Base-by-base conservation (phyloP, 2,329 filamentous ascomycete genomes). In the Aspergillus pseudotamarii region DNA sequence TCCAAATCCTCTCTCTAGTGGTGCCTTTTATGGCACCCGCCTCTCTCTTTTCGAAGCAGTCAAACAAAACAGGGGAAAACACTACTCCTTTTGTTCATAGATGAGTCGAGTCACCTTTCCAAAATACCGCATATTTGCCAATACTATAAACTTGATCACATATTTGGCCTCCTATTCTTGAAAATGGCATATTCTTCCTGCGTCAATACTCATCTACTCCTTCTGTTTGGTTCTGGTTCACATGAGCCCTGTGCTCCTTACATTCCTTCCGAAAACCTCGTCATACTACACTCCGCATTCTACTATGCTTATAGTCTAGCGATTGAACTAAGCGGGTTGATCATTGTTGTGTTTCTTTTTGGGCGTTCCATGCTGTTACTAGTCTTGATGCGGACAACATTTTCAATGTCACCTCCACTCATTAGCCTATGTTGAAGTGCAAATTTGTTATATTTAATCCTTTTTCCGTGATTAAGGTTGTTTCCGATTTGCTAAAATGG, bases 261-360 rank as follows among this genome's bases (percentile, higher is more conserved):
- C 63, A 58, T 61, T 69, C 64, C 53, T 62, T 66, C 59, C 58
- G 56, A 57, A 62, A 61, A 53, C 41, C 63, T 64, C 59, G 48
- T 63, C 60, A 50, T 59, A 51, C 58, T 66, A 56, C 62, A 55
- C 59, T 66, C 60, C 66, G 62, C 63, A 64, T 65, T 65, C 55
- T 67, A 63, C 58, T 53, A 59, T 60, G 58, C 64, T 59, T 65
- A 71, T 69, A 70, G 66, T 72, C 65, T 71, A 73, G 72, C 72
- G 72, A 71, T 70, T 69, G 68, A 72, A 68, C 62, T 72, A 10
- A 72, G 69, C 70, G 72, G 69, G 66, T 71, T 70, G 70, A 66
- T 66, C 65, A 64, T 64, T 69, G 64, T 58, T 60, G 62, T 56
- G 58, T 62, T 58, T 64, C 57, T 59, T 66, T 65, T 67, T 68